Percentiles rank a stretch among this genome's conserved stretches.
phyloP scores from a whole-genome alignment of 441 rosid genomes.

The Corymbia calophylla region DNA sequence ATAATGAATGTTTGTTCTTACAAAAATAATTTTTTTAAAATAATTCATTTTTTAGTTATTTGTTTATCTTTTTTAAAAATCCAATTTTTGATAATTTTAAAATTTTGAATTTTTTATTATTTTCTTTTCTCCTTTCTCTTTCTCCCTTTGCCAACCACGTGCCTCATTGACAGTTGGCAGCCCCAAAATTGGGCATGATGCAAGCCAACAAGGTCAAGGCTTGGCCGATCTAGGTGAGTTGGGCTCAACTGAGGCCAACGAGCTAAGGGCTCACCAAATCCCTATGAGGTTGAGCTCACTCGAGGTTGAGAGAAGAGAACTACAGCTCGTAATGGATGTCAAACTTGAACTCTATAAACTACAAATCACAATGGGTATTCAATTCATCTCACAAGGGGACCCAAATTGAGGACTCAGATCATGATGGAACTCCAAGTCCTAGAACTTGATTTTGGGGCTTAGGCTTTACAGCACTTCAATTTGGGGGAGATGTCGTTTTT shows the following conservation, averaged over 20 bases:
- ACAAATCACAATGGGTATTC: no score
- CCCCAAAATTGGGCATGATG: not conserved
- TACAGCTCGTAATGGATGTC: accelerated
- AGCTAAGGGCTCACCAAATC: not conserved
- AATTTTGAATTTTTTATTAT: no score
- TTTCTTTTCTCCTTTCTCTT: not conserved
- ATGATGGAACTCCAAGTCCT: accelerated
- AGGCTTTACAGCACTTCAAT: not conserved
- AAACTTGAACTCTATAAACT: not conserved
- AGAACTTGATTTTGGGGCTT: not conserved
- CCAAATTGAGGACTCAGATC: not conserved
- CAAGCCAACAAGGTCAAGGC: not conserved
- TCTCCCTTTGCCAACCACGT: not conserved
- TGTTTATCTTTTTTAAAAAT: no score
- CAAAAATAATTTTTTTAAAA: no score
- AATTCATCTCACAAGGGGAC: not conserved
- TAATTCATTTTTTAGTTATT: no score
- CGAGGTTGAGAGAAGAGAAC: not conserved
- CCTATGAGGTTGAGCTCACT: accelerated
- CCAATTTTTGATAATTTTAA: no score
- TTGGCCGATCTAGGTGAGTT: accelerated
- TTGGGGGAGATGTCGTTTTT: not conserved
- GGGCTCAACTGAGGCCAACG: accelerated
- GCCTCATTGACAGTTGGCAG: not conserved
- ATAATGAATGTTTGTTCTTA: not conserved